phyloP scores from a whole-genome alignment of 1,284 basidiomycete species.

The Cryptococcus sp. region DNA sequence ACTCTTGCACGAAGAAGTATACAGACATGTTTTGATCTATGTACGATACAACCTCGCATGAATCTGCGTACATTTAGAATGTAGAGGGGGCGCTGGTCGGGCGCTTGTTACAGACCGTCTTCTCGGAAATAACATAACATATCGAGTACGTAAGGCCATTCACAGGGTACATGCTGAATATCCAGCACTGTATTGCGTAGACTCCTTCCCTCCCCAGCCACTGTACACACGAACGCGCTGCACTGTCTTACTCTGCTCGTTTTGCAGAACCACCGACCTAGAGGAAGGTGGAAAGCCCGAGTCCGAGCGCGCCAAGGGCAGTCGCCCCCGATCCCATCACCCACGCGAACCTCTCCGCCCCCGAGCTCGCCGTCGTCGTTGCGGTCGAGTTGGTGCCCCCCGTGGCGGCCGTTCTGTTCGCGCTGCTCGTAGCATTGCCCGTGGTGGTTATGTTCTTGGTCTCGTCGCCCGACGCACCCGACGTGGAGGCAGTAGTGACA shows the following conservation, averaged over 20 bases:
- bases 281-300: constrained; percentile 19
- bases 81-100: too few species aligned
- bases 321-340: constrained; percentile 11
- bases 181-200: too few species aligned
- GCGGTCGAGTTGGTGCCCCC: background rate
- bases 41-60: background rate
- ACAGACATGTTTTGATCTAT: constrained; percentile 25
- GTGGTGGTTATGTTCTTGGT: background rate
- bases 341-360: constrained; percentile 10
- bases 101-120: too few species aligned
- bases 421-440: background rate
- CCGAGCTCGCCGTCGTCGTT: background rate
- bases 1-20: constrained; percentile 42
- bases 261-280: background rate
- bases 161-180: too few species aligned
- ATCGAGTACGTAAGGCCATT: background rate
- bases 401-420: background rate
- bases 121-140: background rate
- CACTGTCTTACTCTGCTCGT: too few species aligned
- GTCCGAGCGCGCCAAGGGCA: constrained; percentile 20
- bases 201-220: too few species aligned
- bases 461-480: background rate
- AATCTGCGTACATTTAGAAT: background rate
- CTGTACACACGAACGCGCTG: too few species aligned
- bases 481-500: constrained; percentile 1